Conservation (phyloP, 2,329 filamentous ascomycete species). For the Hypoxylon sp. region DNA sequence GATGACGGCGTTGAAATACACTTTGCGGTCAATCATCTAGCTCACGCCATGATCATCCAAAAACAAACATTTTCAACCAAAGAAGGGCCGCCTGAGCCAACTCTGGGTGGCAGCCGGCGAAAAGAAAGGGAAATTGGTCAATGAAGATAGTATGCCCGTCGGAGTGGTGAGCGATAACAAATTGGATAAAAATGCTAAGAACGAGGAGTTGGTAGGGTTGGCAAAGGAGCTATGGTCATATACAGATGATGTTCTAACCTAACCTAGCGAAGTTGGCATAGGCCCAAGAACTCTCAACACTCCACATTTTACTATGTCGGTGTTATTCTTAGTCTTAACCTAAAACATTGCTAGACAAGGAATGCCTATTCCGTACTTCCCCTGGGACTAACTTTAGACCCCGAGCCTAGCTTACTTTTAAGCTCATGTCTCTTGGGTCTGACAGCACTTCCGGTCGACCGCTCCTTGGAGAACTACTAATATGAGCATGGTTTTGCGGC, state of each 20-base stretch:
- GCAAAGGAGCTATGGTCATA: constrained; percentile 53
- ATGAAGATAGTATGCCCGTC: constrained; percentile 55
- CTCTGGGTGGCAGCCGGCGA: constrained; percentile 55
- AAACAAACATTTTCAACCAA: no score
- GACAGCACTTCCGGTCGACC: background rate
- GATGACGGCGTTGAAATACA: constrained; percentile 60
- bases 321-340: background rate
- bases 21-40: constrained; percentile 61
- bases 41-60: constrained; percentile 57
- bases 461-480: background rate
- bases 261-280: constrained; percentile 30
- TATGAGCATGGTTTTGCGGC: background rate
- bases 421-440: background rate
- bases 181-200: constrained; percentile 45
- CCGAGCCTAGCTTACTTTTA: background rate
- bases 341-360: background rate
- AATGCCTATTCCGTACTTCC: background rate
- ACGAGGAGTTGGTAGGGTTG: constrained; percentile 49
- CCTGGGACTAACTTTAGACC: background rate
- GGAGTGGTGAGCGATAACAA: constrained; percentile 44
- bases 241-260: constrained; percentile 52
- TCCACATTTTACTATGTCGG: background rate
- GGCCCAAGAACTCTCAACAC: background rate
- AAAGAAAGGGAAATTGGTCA: constrained; percentile 46
- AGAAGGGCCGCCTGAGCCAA: constrained; percentile 55